Conservation (phyloP, 441 rosid species). For the Aleurites moluccanus region DNA sequence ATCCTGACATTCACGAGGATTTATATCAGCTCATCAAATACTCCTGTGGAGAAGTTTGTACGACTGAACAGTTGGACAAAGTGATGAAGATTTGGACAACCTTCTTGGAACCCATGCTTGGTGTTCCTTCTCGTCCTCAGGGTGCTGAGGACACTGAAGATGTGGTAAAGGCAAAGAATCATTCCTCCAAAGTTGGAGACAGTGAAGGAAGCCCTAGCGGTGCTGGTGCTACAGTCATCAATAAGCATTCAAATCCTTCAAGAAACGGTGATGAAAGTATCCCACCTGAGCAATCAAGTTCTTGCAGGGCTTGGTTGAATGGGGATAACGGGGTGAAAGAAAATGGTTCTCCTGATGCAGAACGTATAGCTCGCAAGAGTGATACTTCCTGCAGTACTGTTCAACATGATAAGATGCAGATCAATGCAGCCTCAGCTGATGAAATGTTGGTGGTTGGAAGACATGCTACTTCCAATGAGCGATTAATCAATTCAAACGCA, state of each 20-base stretch:
- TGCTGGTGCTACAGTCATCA: constrained; percentile 38
- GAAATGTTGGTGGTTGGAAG: constrained; percentile 50
- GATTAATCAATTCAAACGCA: constrained; percentile 39
- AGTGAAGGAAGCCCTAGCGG: constrained; percentile 62
- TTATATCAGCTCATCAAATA: constrained; percentile 90
- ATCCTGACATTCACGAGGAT: constrained; percentile 90
- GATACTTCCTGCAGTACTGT: constrained; percentile 38
- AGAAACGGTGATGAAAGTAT: constrained; percentile 58
- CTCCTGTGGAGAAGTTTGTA: constrained; percentile 93
- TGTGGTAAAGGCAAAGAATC: constrained; percentile 63
- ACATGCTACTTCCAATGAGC: constrained; percentile 53
- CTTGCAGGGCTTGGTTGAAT: constrained; percentile 56
- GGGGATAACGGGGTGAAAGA: constrained; percentile 53
- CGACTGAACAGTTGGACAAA: constrained; percentile 90
- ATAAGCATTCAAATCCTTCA: constrained; percentile 52
- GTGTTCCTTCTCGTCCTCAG: constrained; percentile 82
- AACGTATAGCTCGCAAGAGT: constrained; percentile 42
- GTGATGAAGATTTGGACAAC: constrained; percentile 93
- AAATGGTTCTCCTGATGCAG: constrained; percentile 51
- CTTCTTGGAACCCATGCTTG: constrained; percentile 84
- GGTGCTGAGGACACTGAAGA: constrained; percentile 89
- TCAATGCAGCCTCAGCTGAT: constrained; percentile 46
- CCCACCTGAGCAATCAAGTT: constrained; percentile 60
- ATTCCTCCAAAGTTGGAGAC: constrained; percentile 48
- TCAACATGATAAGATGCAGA: constrained; percentile 51